Percentiles rank a stretch among this genome's conserved stretches.
Conservation (phyloP, 768 basidiomycete genomes). For the Tricholoma furcatifolium region DNA sequence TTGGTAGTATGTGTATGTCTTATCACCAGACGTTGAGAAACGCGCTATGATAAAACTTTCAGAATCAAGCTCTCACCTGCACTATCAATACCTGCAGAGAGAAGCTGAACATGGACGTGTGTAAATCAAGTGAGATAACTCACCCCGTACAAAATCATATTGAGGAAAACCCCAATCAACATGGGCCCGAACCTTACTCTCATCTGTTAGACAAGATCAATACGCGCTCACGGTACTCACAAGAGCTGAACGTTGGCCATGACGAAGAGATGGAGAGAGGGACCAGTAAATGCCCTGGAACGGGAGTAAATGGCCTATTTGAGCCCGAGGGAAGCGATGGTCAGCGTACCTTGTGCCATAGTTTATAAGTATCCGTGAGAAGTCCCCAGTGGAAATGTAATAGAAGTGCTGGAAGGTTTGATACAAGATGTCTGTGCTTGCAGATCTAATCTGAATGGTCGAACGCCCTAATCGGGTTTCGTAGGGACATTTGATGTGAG, state of each 20-base stretch:
- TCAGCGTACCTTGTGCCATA: background rate
- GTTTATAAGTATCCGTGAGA: background rate
- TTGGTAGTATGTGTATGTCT: slow-evolving; percentile 35
- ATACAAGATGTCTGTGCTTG: background rate
- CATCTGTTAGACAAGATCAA: background rate
- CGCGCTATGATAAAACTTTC: background rate
- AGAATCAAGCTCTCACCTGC: slow-evolving; percentile 26
- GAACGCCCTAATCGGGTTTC: too few species aligned
- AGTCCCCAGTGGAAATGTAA: slow-evolving; percentile 6
- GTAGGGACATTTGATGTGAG: too few species aligned
- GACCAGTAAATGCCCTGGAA: background rate
- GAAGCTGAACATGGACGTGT: background rate
- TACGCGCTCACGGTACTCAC: slow-evolving; percentile 6
- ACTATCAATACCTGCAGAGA: slow-evolving; percentile 27
- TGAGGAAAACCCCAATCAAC: slow-evolving; percentile 31
- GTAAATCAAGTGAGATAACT: background rate
- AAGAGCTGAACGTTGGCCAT: slow-evolving; percentile 18
- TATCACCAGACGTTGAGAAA: background rate
- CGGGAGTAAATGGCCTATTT: slow-evolving; percentile 1
- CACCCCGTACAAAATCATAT: slow-evolving; percentile 29
- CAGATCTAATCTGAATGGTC: too few species aligned
- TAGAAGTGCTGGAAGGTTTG: too few species aligned
- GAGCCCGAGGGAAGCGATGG: background rate
- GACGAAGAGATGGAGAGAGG: background rate
- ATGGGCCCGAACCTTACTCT: slow-evolving; percentile 26